Evolutionary conservation across 352 stramenopile species (phyloP), one percentile per base, ranked within the genome.

Genomic region (Phytophthora melonis): DNA sequence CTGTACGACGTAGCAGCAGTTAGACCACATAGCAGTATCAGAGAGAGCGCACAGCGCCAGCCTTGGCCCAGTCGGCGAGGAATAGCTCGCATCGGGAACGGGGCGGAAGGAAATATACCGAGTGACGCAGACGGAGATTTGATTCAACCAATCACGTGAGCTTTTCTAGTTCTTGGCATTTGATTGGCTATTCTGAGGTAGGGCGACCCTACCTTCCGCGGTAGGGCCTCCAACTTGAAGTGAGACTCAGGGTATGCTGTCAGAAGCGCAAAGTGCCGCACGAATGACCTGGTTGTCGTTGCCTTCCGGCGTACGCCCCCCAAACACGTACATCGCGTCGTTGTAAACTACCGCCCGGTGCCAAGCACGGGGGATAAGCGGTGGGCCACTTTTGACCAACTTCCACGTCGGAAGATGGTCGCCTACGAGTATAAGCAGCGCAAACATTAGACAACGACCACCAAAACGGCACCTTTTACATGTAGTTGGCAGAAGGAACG

Each of bases 321-420:
- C 83, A 63, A 89, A 90, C 19, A 90, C 75, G 47, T 83, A 87
- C 79, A 88, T 89, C 13, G 71, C 75, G 23, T 66, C 78, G 5
- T 78, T 69, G 34, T 77, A 74, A 58, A 79, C 75, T 18, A 86
- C 78, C 1, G 77, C 75, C 56, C 83, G 79, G 52, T 90, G 83
- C 83, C 81, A 90, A 30, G 86, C 81, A 52, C 83, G 83, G 57
- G 81, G 78, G 16, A 58, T 68, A 14, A 84, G 63, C n/a, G 72
- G 70, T 14, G 75, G 71, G 3, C 86, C 73, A 58, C 77, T 82
- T 58, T 83, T 86, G 53, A 64, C 80, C 8, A 80, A 23, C 19
- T 82, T 85, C 83, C 83, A 90, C n/a, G 69, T 85, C 10, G 81
- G 75, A n/a, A 79, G 36, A 14, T 79, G 73, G 21, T 67, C 59